Base-by-base conservation (phyloP, 2,329 filamentous ascomycete genomes). In the Cordyceps farinosa region DNA sequence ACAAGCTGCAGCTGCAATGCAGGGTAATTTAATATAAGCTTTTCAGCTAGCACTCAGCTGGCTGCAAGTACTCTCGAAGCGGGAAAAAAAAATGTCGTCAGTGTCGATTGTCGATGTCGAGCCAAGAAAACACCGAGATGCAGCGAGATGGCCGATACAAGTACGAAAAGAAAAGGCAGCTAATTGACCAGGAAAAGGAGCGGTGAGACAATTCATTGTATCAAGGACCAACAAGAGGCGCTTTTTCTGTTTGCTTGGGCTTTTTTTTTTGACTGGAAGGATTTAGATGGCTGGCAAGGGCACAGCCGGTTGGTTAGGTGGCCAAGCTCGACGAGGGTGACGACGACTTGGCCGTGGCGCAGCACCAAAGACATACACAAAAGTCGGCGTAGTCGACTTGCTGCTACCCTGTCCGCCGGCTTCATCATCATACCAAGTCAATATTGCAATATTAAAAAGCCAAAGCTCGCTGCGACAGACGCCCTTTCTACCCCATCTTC, bases 1-100 rank as follows among this genome's bases (percentile, higher is more conserved):
- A 22, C 42, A 45, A 30, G 27, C 3, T 30, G 47, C 47, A 22
- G 22, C 22, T 22, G 22, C 22, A 22, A 22, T 50, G 47, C 27
- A 50, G 13, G 13, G 38, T 15, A 11, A 58, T 38, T 48, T 48
- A 48, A 58, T 54, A 47, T 47, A 58, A 48, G 55, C 30, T 36
- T 45, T 48, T 57, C 56, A 51, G 56, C 56, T 59, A 50, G 30
- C 15, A 29, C 56, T 59, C 56, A 59, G 56, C 56, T 59, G 17
- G 32, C 56, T 59, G 56, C 45, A 51, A n/a, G 22, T 22, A 22
- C 22, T 22, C 22, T 22, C 22, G 22, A 22, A 22, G 22, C 22
- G 22, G 22, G 22, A 22, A 22, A 22, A 22, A 22, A 22, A 22
- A 22, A 22, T 22, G 22, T 22, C 22, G 22, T 22, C 4, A 38